Percentiles rank a stretch among this genome's conserved stretches.
Evolutionary conservation across 2,329 filamentous ascomycete genomes (phyloP).

Genomic region (Penicillium freii): DNA sequence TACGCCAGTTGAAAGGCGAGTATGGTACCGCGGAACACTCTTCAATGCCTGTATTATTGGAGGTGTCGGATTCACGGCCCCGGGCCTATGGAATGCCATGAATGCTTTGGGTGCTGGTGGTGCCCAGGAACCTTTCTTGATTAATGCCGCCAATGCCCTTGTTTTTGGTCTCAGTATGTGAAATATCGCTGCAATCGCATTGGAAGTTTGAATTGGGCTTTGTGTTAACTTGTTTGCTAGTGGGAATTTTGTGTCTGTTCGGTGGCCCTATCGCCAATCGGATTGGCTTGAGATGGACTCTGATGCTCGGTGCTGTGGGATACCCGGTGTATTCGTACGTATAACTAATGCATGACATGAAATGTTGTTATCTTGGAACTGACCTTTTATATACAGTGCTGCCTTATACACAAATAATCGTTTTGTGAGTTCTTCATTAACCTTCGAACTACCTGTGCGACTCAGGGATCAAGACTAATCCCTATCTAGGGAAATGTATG

Average conservation of each 20-base stretch:
- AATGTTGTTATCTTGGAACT: not conserved
- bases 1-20: constrained; percentile 5
- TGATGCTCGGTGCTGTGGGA: constrained; percentile 45
- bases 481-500: constrained; percentile 47
- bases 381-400: constrained; percentile 25
- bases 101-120: constrained; percentile 55
- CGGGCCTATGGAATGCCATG: constrained; percentile 56
- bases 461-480: constrained; percentile 2
- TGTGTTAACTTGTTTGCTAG: constrained; percentile 25
- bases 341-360: no score
- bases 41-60: constrained; percentile 57
- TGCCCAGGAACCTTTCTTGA: constrained; percentile 52
- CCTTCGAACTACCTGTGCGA: not conserved
- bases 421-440: constrained; percentile 18
- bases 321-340: constrained; percentile 48
- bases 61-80: constrained; percentile 50
- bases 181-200: constrained; percentile 21
- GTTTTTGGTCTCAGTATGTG: constrained; percentile 43
- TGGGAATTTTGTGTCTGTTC: constrained; percentile 47
- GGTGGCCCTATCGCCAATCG: constrained; percentile 51
- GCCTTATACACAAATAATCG: constrained; percentile 47
- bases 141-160: constrained; percentile 54
- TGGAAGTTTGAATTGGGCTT: not conserved
- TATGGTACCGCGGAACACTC: constrained; percentile 53
- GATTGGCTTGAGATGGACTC: constrained; percentile 49